Evolutionary conservation across 163 green algal genomes (phyloP).

Genomic region (Volvox carteri): DNA sequence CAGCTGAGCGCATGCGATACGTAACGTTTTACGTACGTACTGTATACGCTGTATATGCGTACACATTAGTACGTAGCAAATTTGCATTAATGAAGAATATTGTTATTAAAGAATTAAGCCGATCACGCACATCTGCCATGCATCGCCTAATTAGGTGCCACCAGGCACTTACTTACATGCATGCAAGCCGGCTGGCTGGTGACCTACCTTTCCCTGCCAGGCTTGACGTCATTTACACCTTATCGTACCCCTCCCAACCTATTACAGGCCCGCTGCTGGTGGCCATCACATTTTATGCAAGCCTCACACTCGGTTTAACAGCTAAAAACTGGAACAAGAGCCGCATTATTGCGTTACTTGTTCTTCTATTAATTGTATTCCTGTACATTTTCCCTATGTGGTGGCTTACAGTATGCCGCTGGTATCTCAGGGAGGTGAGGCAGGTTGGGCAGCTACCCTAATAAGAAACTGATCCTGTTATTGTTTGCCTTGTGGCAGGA

Average conservation of each 20-base stretch:
- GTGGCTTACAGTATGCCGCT: constrained; percentile 48
- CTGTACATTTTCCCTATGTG: constrained; percentile 11
- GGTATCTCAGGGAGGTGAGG: constrained; percentile 44
- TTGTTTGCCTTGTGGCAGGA: too few species aligned
- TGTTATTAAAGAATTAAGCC: too few species aligned
- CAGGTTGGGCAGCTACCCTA: too few species aligned
- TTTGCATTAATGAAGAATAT: too few species aligned
- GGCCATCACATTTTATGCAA: constrained; percentile 48
- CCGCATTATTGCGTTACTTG: constrained; percentile 17
- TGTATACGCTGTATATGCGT: too few species aligned
- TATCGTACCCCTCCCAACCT: neutral
- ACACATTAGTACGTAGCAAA: too few species aligned
- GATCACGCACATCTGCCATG: too few species aligned
- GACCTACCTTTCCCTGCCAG: neutral
- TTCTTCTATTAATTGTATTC: constrained; percentile 35
- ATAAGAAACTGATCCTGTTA: too few species aligned
- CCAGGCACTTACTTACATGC: neutral
- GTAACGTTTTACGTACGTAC: too few species aligned
- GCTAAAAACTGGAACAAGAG: neutral
- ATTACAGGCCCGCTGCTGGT: constrained; percentile 47
- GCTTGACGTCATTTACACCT: neutral
- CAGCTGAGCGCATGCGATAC: too few species aligned
- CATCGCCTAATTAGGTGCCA: too few species aligned
- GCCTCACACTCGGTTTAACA: constrained; percentile 1
- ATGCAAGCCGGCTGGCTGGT: neutral